Base-by-base conservation (phyloP, 371 early-diverging fungal genomes). In the Zychaea mexicana region DNA sequence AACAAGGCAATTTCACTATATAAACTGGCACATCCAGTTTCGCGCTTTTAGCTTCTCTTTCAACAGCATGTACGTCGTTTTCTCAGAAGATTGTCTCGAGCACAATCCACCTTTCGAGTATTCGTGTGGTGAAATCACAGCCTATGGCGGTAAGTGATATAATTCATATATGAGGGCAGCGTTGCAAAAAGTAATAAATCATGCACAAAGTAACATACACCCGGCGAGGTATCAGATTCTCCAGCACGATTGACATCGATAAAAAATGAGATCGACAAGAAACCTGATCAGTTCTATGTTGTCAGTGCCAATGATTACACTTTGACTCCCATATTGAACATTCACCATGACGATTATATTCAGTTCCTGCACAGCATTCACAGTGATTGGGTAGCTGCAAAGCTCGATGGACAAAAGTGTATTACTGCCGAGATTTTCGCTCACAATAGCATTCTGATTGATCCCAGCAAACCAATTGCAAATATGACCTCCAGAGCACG, bases 261-360 rank as follows among this genome's bases (percentile, higher is more conserved):
- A 52, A 76, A 72, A 24, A 52, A 47, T 26, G 68, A 60, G 8
- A 69, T 80, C 17, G 74, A 74, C 47, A 30, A 32, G 2, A 47
- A 74, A 49, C 65, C 58, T 1, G 66, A 72, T 3, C 49, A 53
- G n/a, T 82, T 78, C 57, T 24, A 59, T 17, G 60, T 85, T 0
- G 33, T 74, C 0, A 39, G 60, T 2, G 79, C 85, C 7, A 59
- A 28, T 5, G 90, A 90, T 60, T 83, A 83, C 67, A 83, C 86
- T 1, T 15, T 84, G 6, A 81, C 54, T 0, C 87, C 88, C 9
- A 88, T 91, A 58, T 60, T 81, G 9, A 68, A 72, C 6, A 83
- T 90, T 2, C 92, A 91, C 61, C 66, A 77, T 10, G 31, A 69
- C 10, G 89, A 87, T 30, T 90, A 87, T 67, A 49, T 88, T 7